Conservation (phyloP, 495 filamentous ascomycete species). For the Tetracladium setigerum region DNA sequence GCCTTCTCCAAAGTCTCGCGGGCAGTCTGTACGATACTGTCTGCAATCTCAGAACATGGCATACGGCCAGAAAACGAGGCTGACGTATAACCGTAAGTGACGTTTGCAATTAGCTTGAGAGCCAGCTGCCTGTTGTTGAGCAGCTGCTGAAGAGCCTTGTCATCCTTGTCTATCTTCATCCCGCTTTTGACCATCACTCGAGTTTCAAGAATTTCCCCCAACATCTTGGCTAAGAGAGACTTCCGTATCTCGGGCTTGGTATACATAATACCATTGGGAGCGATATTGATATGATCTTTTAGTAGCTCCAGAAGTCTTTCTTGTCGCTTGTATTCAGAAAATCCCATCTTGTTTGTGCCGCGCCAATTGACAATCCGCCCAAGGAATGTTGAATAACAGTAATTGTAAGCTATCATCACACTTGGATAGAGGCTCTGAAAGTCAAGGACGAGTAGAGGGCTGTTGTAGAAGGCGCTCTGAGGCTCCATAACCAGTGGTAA, state of each 20-base stretch:
- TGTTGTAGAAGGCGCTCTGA: constrained; percentile 87
- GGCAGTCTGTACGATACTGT: constrained; percentile 94
- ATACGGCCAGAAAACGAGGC: constrained; percentile 93
- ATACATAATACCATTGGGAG: constrained; percentile 96
- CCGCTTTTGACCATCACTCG: constrained; percentile 97
- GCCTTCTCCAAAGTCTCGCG: constrained; percentile 92
- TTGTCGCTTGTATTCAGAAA: constrained; percentile 72
- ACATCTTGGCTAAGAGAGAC: constrained; percentile 91
- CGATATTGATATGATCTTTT: constrained; percentile 82
- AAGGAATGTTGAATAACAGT: constrained; percentile 96
- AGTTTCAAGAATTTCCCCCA: constrained; percentile 92
- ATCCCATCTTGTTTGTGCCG: constrained; percentile 91
- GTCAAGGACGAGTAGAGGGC: constrained; percentile 84
- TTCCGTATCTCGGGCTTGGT: constrained; percentile 78
- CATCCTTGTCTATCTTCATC: constrained; percentile 92
- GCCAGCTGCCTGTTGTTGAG: constrained; percentile 92
- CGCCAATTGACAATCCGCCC: constrained; percentile 80
- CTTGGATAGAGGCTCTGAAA: constrained; percentile 96
- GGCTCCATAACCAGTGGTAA: constrained; percentile 97
- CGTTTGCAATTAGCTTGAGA: constrained; percentile 95
- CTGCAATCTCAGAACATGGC: constrained; percentile 96
- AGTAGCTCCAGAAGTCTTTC: constrained; percentile 69
- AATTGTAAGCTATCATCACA: constrained; percentile 99
- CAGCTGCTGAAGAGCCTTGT: constrained; percentile 76
- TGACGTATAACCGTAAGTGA: constrained; percentile 96